Conservation (phyloP, 176 grass and related monocot species). For the Ampelocalamus luodianensis region DNA sequence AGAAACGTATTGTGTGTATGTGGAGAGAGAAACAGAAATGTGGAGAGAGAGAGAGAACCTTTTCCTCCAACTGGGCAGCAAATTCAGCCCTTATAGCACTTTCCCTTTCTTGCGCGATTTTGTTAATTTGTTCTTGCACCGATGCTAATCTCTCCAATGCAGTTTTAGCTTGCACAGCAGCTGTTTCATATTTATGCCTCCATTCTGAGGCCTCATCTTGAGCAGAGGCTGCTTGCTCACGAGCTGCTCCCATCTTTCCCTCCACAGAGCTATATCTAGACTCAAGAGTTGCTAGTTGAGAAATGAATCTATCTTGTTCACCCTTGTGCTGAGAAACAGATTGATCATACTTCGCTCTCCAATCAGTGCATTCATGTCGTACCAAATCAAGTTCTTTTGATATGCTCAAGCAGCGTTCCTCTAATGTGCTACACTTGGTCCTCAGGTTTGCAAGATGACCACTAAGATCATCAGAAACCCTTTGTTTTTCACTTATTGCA, state of each 20-base stretch:
- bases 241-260: constrained; percentile 64
- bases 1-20: not conserved
- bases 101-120: constrained; percentile 75
- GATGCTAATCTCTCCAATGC: constrained; percentile 70
- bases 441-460: constrained; percentile 62
- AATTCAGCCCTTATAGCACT: constrained; percentile 69
- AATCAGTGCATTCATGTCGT: constrained; percentile 63
- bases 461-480: constrained; percentile 60
- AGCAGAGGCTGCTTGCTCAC: constrained; percentile 63
- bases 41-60: constrained; percentile 49
- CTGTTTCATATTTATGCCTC: constrained; percentile 75
- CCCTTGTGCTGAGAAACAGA: constrained; percentile 46
- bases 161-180: constrained; percentile 69
- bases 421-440: constrained; percentile 74
- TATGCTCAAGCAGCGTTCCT: constrained; percentile 60
- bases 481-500: constrained; percentile 72
- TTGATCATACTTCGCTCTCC: constrained; percentile 67
- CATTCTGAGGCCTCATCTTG: constrained; percentile 76
- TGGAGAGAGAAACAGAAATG: no score
- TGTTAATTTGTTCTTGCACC: constrained; percentile 70
- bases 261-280: constrained; percentile 61
- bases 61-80: constrained; percentile 58
- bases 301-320: constrained; percentile 52
- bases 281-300: constrained; percentile 53
- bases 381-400: constrained; percentile 68